These are phyloP conservation scores for Trichoderma sp. DNA, from an alignment of 2,329 filamentous ascomycete species.

Conservation along the genomic window DNA sequence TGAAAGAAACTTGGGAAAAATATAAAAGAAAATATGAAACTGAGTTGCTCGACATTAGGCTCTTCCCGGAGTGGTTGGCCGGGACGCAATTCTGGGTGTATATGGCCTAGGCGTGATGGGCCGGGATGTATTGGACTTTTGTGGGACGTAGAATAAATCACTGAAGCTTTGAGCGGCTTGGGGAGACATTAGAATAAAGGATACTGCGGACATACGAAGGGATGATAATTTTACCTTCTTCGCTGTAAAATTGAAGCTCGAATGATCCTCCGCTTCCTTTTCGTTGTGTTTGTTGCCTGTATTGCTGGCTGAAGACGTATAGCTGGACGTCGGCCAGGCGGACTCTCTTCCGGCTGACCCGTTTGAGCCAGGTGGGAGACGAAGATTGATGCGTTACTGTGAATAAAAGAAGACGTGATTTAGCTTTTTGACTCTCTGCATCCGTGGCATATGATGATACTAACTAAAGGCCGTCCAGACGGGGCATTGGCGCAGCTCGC, in stretches of 20 bases:
- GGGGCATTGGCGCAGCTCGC: constrained; percentile 55
- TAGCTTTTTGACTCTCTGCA: not conserved
- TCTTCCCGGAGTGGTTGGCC: constrained; percentile 10
- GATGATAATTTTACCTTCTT: constrained; percentile 39
- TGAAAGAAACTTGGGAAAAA: not conserved
- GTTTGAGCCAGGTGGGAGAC: constrained; percentile 54
- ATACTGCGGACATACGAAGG: not conserved
- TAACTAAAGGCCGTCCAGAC: constrained; percentile 66
- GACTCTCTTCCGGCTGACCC: constrained; percentile 49
- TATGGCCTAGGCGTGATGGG: constrained; percentile 13
- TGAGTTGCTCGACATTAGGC: not conserved
- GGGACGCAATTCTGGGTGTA: constrained; percentile 3
- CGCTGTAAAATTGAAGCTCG: constrained; percentile 52
- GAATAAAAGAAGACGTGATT: not conserved
- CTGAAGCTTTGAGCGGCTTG: constrained; percentile 44
- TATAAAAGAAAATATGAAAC: not conserved
- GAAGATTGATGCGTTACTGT: constrained; percentile 56
- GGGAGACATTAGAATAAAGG: not conserved
- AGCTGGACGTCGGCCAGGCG: constrained; percentile 57
- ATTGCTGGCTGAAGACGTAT: constrained; percentile 61
- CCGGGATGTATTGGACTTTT: constrained; percentile 11
- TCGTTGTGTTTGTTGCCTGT: constrained; percentile 55
- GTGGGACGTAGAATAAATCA: constrained; percentile 42
- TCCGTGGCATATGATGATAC: constrained; percentile 27
- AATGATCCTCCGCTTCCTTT: constrained; percentile 51